Percentiles rank a stretch among this genome's conserved stretches.
Conservation (phyloP, 2,329 filamentous ascomycete genomes). For the Colletotrichum orchidophilum region DNA sequence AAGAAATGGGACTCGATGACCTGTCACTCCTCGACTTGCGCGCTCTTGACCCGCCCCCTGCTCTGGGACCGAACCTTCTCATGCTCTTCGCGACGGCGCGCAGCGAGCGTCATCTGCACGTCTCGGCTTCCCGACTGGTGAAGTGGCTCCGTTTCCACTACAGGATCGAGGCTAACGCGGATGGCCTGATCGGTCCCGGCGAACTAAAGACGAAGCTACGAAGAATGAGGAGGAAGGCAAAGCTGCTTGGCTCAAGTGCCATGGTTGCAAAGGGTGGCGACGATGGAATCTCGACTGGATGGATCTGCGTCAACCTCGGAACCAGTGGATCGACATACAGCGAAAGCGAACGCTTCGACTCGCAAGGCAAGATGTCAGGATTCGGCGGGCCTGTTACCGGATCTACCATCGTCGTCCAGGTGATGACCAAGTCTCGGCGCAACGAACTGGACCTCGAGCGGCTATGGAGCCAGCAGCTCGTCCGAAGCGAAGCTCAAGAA, state of each 20-base stretch:
- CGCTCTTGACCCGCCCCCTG: constrained; percentile 83
- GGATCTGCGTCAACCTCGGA: constrained; percentile 94
- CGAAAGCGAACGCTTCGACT: constrained; percentile 56
- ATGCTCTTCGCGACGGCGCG: constrained; percentile 94
- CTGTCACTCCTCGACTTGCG: constrained; percentile 85
- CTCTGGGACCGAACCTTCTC: constrained; percentile 85
- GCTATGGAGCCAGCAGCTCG: constrained; percentile 58
- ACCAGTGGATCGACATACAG: constrained; percentile 66
- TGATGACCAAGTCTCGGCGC: constrained; percentile 64
- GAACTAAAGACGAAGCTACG: constrained; percentile 89
- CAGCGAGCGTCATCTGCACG: constrained; percentile 91
- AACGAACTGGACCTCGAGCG: constrained; percentile 62
- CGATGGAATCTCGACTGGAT: constrained; percentile 90
- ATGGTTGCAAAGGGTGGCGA: constrained; percentile 71
- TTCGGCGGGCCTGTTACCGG: constrained; percentile 70
- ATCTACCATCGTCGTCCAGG: constrained; percentile 65
- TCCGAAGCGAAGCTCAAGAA: constrained; percentile 38
- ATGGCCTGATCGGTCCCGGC: constrained; percentile 88
- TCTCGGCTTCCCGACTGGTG: constrained; percentile 88
- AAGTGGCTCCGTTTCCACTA: constrained; percentile 82
- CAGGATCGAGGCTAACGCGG: constrained; percentile 79
- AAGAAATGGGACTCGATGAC: constrained; percentile 87
- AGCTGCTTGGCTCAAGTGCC: constrained; percentile 79
- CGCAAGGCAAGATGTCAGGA: constrained; percentile 73
- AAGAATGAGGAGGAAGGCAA: constrained; percentile 82